Evolutionary conservation across 495 filamentous ascomycete genomes (phyloP).

Genomic region (Xylaria nigripes): DNA sequence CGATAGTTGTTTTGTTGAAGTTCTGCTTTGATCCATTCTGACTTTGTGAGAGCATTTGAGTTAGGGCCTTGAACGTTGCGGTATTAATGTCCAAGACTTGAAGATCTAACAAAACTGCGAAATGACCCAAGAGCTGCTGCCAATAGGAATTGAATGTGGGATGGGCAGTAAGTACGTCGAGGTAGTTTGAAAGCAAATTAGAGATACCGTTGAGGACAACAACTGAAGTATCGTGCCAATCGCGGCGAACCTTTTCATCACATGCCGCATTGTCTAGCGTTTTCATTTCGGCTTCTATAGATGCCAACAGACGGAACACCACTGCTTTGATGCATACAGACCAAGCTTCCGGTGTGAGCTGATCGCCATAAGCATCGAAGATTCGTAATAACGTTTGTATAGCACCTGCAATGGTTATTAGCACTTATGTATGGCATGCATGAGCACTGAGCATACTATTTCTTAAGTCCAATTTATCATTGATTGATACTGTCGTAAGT

Average conservation of each 20-base stretch:
- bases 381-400: slow-evolving; percentile 87
- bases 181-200: slow-evolving; percentile 58
- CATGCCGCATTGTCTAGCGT: slow-evolving; percentile 15
- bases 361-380: slow-evolving; percentile 82
- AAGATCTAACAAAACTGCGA: slow-evolving; percentile 51
- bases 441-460: slow-evolving; percentile 51
- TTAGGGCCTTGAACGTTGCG: slow-evolving; percentile 59
- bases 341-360: slow-evolving; percentile 72
- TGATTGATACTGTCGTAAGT: slow-evolving; percentile 66
- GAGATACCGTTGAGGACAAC: slow-evolving; percentile 64
- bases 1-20: slow-evolving; percentile 50
- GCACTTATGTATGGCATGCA: neutral
- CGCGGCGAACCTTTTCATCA: slow-evolving; percentile 36
- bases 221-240: slow-evolving; percentile 72
- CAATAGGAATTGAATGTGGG: slow-evolving; percentile 55
- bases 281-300: slow-evolving; percentile 42
- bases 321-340: slow-evolving; percentile 72
- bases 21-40: slow-evolving; percentile 38
- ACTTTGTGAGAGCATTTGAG: slow-evolving; percentile 54
- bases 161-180: slow-evolving; percentile 51
- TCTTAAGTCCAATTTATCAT: slow-evolving; percentile 73
- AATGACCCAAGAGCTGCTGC: slow-evolving; percentile 58
- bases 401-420: slow-evolving; percentile 43
- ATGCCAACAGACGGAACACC: slow-evolving; percentile 63
- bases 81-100: slow-evolving; percentile 60